A percentile compares a stretch with the other conserved stretches of the same genome.
Evolutionary conservation across 257 asterid species (phyloP).

Genomic region (Solanum paucissectum): DNA sequence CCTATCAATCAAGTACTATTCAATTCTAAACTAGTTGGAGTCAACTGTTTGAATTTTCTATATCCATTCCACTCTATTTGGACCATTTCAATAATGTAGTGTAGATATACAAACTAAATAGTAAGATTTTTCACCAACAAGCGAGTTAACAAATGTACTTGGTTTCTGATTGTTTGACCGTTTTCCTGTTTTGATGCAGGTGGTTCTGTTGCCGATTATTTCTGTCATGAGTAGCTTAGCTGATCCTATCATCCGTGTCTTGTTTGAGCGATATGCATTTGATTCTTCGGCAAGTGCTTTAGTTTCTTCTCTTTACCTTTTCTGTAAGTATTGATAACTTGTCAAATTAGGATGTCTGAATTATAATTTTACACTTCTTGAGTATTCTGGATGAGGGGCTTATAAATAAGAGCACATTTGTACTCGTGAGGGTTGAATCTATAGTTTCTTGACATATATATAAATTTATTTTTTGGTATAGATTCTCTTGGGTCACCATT

Average conservation of each 20-base stretch:
- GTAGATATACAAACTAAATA: neutral
- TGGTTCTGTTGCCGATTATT: constrained; percentile 28
- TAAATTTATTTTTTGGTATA: neutral
- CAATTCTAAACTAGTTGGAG: neutral
- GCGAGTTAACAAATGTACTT: neutral
- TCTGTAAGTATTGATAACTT: constrained; percentile 16
- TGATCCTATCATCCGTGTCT: constrained; percentile 22
- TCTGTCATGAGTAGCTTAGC: constrained; percentile 25
- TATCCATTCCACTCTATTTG: neutral
- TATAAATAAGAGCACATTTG: neutral
- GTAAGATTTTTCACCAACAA: neutral
- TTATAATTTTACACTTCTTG: neutral
- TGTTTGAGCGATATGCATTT: constrained; percentile 34
- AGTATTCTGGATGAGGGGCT: neutral
- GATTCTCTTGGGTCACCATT: constrained; percentile 43
- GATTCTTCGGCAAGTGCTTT: constrained; percentile 40
- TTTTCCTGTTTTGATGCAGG: constrained; percentile 16
- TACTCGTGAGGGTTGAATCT: neutral
- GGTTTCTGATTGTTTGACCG: neutral
- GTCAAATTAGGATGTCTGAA: neutral
- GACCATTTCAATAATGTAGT: neutral
- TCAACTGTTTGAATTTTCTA: neutral
- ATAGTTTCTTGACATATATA: neutral
- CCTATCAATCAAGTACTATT: neutral
- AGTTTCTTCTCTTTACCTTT: constrained; percentile 27